These are phyloP conservation scores for Candida sojae DNA, from an alignment of 1,139 yeast species.

Conservation along the genomic window DNA sequence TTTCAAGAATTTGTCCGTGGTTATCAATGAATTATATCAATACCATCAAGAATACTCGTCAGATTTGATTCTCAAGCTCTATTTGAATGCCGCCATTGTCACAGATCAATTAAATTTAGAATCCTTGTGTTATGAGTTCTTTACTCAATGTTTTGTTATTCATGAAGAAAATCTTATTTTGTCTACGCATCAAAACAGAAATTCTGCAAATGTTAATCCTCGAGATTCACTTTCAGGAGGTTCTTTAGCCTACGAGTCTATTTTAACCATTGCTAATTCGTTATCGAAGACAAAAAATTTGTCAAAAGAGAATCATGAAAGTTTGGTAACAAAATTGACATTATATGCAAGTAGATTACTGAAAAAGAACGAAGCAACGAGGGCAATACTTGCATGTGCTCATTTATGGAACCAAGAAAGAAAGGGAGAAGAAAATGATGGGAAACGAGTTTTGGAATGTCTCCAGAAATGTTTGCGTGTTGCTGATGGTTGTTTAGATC, in stretches of 20 bases:
- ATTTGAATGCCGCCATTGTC: conserved; percentile 59
- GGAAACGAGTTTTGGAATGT: conserved; percentile 50
- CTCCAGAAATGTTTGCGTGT: conserved; percentile 72
- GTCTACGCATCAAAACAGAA: conserved; percentile 18
- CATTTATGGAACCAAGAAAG: conserved; percentile 64
- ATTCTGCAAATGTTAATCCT: conserved; percentile 25
- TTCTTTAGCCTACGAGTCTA: conserved; percentile 40
- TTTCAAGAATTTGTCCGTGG: conserved; percentile 73
- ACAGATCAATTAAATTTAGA: conserved; percentile 71
- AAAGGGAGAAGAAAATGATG: conserved; percentile 15
- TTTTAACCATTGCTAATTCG: conserved; percentile 58
- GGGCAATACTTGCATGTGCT: conserved; percentile 87
- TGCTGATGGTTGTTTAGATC: conserved; percentile 92
- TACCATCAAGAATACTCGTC: conserved; percentile 48
- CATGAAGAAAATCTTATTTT: conserved; percentile 72
- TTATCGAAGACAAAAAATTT: conserved; percentile 61
- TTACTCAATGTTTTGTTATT: conserved; percentile 82
- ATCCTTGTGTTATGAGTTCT: conserved; percentile 78
- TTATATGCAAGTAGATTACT: conserved; percentile 84
- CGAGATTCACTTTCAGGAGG: conserved; percentile 42
- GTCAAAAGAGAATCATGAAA: conserved; percentile 67
- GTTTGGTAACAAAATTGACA: conserved; percentile 80
- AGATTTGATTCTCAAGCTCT: conserved; percentile 51
- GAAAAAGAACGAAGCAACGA: conserved; percentile 58
- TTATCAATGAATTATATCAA: conserved; percentile 67